These are phyloP conservation scores for Talaromyces sp. DNA, from an alignment of 2,329 filamentous ascomycete species.

Conservation along the genomic window DNA sequence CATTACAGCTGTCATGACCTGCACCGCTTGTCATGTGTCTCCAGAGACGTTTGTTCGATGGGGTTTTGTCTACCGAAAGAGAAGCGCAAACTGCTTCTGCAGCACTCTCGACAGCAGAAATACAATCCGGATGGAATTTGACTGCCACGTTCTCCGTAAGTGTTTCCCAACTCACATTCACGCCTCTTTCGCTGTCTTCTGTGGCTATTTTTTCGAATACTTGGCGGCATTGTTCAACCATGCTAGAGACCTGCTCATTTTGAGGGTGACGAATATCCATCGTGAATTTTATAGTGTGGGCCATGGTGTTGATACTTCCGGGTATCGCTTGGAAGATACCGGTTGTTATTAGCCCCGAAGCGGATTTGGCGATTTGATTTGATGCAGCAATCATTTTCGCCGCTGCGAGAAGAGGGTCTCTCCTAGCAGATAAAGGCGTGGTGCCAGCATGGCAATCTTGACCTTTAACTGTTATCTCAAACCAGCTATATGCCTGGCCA, in stretches of 20 bases:
- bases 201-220: constrained; percentile 57
- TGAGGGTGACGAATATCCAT: constrained; percentile 62
- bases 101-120: constrained; percentile 56
- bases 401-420: constrained; percentile 63
- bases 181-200: constrained; percentile 49
- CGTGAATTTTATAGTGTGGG: constrained; percentile 60
- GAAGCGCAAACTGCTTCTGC: constrained; percentile 54
- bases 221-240: constrained; percentile 53
- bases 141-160: constrained; percentile 58
- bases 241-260: constrained; percentile 52
- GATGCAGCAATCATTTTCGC: constrained; percentile 62
- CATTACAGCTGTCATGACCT: constrained; percentile 59
- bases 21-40: constrained; percentile 54
- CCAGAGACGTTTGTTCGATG: not conserved
- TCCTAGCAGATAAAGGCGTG: constrained; percentile 59
- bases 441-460: constrained; percentile 68
- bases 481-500: constrained; percentile 69
- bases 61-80: constrained; percentile 28
- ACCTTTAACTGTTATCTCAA: constrained; percentile 61
- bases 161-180: constrained; percentile 52
- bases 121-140: constrained; percentile 61
- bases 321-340: constrained; percentile 62
- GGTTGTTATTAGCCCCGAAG: constrained; percentile 60
- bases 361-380: constrained; percentile 56
- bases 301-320: constrained; percentile 66